These are phyloP conservation scores for Guadua angustifolia DNA, from an alignment of 176 grass and related monocot genomes.

Conservation along the genomic window DNA sequence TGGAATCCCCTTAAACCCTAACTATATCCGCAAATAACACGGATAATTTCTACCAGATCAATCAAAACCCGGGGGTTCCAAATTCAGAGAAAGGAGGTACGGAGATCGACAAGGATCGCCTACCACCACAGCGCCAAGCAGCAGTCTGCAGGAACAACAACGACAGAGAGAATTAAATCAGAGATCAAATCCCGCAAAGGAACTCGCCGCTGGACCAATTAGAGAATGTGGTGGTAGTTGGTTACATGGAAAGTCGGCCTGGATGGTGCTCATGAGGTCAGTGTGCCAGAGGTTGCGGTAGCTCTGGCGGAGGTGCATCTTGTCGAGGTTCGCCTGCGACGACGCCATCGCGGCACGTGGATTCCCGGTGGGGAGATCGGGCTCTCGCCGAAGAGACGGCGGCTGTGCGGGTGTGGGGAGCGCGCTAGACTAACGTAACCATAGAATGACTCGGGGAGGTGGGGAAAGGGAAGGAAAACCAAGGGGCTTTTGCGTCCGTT, in stretches of 20 bases:
- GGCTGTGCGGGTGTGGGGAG: background rate
- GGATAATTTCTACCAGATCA: constrained; percentile 24
- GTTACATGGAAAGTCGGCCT: constrained; percentile 81
- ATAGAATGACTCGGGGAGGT: background rate
- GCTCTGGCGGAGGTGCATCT: constrained; percentile 91
- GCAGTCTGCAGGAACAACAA: constrained; percentile 66
- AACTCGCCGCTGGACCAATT: background rate
- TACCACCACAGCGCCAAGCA: constrained; percentile 92
- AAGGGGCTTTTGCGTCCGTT: background rate
- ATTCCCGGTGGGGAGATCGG: background rate
- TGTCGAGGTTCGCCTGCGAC: constrained; percentile 74
- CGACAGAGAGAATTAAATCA: background rate
- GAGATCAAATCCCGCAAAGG: background rate
- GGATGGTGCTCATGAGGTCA: constrained; percentile 73
- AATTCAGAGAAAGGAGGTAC: background rate
- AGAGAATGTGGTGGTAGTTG: too few relatives aligned
- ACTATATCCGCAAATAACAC: background rate
- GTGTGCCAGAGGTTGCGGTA: constrained; percentile 97
- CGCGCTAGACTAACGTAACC: background rate
- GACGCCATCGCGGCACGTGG: constrained; percentile 47
- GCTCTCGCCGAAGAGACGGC: background rate
- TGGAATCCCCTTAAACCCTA: constrained; percentile 23
- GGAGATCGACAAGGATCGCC: constrained; percentile 31
- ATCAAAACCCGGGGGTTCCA: background rate
- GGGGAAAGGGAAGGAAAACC: background rate